A percentile compares a stretch with the other conserved stretches of the same genome.
These are phyloP conservation scores for Cryptococcus neoformans DNA, from an alignment of 1,284 basidiomycete species.

Conservation along the genomic window DNA sequence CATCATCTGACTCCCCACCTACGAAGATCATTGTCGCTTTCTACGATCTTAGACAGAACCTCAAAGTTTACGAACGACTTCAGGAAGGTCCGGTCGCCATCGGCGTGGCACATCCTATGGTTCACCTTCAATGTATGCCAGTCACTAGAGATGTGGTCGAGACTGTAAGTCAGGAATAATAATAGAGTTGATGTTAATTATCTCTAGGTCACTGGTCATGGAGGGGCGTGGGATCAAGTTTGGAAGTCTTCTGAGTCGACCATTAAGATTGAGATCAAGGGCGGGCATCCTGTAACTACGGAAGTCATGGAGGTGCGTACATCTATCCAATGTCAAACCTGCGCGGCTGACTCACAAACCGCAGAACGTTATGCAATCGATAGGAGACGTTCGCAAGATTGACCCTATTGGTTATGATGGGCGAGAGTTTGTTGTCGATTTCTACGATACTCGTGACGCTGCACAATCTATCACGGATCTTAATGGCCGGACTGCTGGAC, in stretches of 20 bases:
- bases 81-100: slow-evolving; percentile 16
- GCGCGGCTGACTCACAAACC: not conserved
- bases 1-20: not conserved
- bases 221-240: slow-evolving; percentile 16
- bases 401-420: slow-evolving; percentile 16
- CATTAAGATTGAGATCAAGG: slow-evolving; percentile 18
- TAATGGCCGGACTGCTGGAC: slow-evolving; percentile 14
- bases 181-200: not conserved
- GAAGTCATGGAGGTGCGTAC: slow-evolving; percentile 18
- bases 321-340: not conserved
- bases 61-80: slow-evolving; percentile 25
- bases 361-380: slow-evolving; percentile 16
- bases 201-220: slow-evolving; percentile 14
- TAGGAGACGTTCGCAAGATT: slow-evolving; percentile 25
- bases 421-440: slow-evolving; percentile 37
- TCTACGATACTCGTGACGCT: slow-evolving; percentile 37
- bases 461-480: slow-evolving; percentile 20
- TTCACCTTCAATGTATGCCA: slow-evolving; percentile 24
- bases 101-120: not conserved
- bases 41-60: slow-evolving; percentile 37
- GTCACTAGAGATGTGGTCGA: slow-evolving; percentile 18
- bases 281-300: slow-evolving; percentile 6
- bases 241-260: slow-evolving; percentile 18
- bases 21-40: slow-evolving; percentile 36
- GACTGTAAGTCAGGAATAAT: slow-evolving; percentile 13